These are phyloP conservation scores for Escallonia herrerae DNA, from an alignment of 129 eudicot species.

Conservation along the genomic window DNA sequence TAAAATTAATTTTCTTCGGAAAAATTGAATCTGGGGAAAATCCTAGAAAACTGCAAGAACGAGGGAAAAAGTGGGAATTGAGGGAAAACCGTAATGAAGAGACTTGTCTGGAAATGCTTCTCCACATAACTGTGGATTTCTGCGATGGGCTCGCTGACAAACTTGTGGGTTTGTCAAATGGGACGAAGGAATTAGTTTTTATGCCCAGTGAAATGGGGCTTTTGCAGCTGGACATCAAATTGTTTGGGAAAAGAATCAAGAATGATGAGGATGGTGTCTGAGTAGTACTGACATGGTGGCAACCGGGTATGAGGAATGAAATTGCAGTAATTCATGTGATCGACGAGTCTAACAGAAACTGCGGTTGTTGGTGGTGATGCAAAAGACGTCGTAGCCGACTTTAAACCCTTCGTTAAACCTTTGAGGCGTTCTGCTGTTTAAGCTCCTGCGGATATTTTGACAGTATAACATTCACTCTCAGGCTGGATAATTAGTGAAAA, in stretches of 20 bases:
- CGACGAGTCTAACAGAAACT: conserved; percentile 2
- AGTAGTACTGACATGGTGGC: too few relatives aligned
- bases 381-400: neutral
- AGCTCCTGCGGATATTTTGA: too few relatives aligned
- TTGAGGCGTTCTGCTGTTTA: neutral
- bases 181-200: conserved; percentile 7
- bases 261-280: neutral
- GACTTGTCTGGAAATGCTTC: conserved; percentile 37
- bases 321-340: neutral
- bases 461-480: too few relatives aligned
- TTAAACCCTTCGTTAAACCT: conserved; percentile 67
- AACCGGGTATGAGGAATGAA: neutral
- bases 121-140: conserved; percentile 47
- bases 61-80: conserved; percentile 14
- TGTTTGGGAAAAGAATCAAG: neutral
- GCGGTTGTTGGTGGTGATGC: neutral
- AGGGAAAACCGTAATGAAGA: conserved; percentile 18
- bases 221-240: conserved; percentile 46
- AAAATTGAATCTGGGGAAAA: conserved; percentile 18
- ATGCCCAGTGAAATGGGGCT: conserved; percentile 15
- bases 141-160: conserved; percentile 3
- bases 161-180: conserved; percentile 4
- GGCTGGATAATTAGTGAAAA: too few relatives aligned
- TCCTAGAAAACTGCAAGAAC: conserved; percentile 27
- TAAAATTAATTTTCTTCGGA: conserved; percentile 9